phyloP scores from a whole-genome alignment of 164 flowering plant species.

The Platanus orientalis region DNA sequence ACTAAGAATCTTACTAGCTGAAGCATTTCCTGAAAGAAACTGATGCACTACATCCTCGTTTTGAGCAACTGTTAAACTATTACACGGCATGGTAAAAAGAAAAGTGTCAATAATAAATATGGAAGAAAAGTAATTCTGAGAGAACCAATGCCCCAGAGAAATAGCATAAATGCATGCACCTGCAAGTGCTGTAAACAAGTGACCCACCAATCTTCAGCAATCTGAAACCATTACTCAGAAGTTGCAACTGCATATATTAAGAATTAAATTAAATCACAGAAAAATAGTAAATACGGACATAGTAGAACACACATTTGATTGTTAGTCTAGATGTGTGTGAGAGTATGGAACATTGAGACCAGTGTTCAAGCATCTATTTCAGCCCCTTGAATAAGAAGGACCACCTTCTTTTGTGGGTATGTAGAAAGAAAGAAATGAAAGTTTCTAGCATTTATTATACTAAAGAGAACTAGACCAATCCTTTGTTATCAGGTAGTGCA shows the following conservation, averaged over 20 bases:
- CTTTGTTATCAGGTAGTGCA: too few species aligned
- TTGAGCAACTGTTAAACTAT: constrained; percentile 80
- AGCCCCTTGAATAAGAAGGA: too few species aligned
- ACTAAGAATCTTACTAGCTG: constrained; percentile 52
- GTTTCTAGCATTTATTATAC: too few species aligned
- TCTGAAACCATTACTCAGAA: constrained; percentile 75
- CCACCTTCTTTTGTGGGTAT: too few species aligned
- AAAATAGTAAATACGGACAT: too few species aligned
- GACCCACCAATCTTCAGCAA: constrained; percentile 76
- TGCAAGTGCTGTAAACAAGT: constrained; percentile 97
- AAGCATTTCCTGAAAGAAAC: constrained; percentile 56
- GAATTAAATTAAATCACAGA: too few species aligned
- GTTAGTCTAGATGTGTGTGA: too few species aligned
- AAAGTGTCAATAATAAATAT: constrained; percentile 1
- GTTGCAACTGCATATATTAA: constrained; percentile 75
- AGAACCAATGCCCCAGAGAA: background rate
- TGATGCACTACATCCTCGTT: constrained; percentile 81
- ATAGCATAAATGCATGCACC: constrained; percentile 35
- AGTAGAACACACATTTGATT: too few species aligned
- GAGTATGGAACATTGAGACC: too few species aligned
- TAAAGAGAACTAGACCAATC: too few species aligned
- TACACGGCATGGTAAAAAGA: constrained; percentile 6
- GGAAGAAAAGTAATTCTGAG: background rate
- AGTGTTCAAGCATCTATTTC: too few species aligned
- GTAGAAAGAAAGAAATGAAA: too few species aligned